Percentiles rank a stretch among this genome's conserved stretches.
Evolutionary conservation across 345 rosid genomes (phyloP).

Genomic region (Trapa incisa): DNA sequence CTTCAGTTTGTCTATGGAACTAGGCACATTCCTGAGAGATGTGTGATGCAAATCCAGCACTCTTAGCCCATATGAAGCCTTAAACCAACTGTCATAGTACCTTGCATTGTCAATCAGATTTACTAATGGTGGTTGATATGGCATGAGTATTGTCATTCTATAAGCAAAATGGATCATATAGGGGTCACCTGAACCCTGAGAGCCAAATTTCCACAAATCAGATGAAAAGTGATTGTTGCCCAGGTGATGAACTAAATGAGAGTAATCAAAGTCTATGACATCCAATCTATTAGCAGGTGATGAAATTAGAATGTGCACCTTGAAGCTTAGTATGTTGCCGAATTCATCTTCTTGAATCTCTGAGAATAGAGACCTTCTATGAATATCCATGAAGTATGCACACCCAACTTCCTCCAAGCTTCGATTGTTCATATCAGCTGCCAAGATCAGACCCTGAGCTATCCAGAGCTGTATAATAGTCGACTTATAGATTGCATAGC

Average conservation of each 20-base stretch:
- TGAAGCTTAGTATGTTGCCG: conserved; percentile 10
- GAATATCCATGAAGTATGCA: conserved; percentile 16
- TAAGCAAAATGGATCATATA: too few relatives aligned
- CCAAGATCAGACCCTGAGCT: conserved; percentile 16
- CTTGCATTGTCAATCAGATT: background rate
- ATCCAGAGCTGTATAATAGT: conserved; percentile 17
- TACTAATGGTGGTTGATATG: background rate
- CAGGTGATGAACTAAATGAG: background rate
- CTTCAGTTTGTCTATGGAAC: background rate
- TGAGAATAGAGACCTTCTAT: conserved; percentile 18
- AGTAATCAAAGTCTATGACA: conserved; percentile 10
- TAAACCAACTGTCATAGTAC: background rate
- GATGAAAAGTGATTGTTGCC: background rate
- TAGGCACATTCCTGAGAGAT: background rate
- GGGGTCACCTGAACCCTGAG: background rate
- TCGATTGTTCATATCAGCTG: conserved; percentile 3
- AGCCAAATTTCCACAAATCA: background rate
- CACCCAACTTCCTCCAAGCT: conserved; percentile 9
- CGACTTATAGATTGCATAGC: conserved; percentile 10
- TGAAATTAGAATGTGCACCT: conserved; percentile 29
- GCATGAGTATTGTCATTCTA: background rate
- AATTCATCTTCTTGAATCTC: conserved; percentile 6
- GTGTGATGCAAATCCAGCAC: background rate
- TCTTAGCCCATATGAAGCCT: background rate
- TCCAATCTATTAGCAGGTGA: conserved; percentile 14